A percentile compares a stretch with the other conserved stretches of the same genome.
Evolutionary conservation across 768 basidiomycete species (phyloP).

Genomic region (Baorangia bicolor): DNA sequence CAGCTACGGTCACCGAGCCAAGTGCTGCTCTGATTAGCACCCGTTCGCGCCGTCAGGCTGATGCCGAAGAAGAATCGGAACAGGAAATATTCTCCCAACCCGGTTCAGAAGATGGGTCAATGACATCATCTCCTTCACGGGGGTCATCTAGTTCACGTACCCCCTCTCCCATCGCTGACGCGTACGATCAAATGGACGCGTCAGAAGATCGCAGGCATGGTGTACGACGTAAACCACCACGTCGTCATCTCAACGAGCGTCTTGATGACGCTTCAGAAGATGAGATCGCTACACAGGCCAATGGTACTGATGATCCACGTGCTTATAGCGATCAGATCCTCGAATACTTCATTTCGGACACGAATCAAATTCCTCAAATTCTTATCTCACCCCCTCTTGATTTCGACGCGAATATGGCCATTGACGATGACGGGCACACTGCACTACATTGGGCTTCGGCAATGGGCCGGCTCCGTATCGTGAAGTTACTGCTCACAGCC

Average conservation of each 20-base stretch:
- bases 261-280: slow-evolving; percentile 45
- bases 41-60: slow-evolving; percentile 55
- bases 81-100: slow-evolving; percentile 63
- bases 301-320: slow-evolving; percentile 53
- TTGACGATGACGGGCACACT: slow-evolving; percentile 98
- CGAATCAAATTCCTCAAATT: slow-evolving; percentile 83
- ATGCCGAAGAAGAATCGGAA: slow-evolving; percentile 57
- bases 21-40: slow-evolving; percentile 39
- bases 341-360: slow-evolving; percentile 98
- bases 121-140: slow-evolving; percentile 87
- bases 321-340: slow-evolving; percentile 95
- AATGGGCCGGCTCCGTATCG: slow-evolving; percentile 96
- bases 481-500: slow-evolving; percentile 89
- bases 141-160: slow-evolving; percentile 88
- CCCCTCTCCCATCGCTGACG: slow-evolving; percentile 77
- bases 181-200: slow-evolving; percentile 32
- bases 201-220: slow-evolving; percentile 35
- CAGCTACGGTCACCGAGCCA: slow-evolving; percentile 19
- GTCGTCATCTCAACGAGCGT: slow-evolving; percentile 46
- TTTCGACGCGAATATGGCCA: slow-evolving; percentile 93
- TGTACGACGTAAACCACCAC: slow-evolving; percentile 47
- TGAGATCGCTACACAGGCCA: slow-evolving; percentile 38
- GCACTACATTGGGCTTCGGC: slow-evolving; percentile 98
- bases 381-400: slow-evolving; percentile 86
- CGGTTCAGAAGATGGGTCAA: slow-evolving; percentile 83